phyloP scores from a whole-genome alignment of 1,139 yeast genomes.

The Suhomyces maxii region DNA sequence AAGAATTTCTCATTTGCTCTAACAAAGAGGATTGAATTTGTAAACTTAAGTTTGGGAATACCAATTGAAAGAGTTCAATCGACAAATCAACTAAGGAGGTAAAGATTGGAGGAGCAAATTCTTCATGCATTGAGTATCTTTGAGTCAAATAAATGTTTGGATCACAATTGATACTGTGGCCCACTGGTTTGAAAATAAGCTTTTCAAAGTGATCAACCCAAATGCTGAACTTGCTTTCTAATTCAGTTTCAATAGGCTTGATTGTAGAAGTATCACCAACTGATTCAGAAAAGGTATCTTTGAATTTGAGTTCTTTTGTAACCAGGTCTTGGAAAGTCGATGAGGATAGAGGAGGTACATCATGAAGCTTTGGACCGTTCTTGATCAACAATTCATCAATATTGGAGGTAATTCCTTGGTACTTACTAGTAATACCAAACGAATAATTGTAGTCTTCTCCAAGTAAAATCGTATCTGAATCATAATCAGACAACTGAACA shows the following conservation, averaged over 20 bases:
- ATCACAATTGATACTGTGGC: conserved; percentile 35
- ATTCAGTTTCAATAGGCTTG: conserved; percentile 7
- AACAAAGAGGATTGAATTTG: conserved; percentile 84
- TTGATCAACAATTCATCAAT: conserved; percentile 30
- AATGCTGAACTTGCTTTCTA: conserved; percentile 7
- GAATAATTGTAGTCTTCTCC: conserved; percentile 38
- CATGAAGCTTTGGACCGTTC: not conserved
- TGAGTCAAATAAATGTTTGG: conserved; percentile 31
- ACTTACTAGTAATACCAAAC: conserved; percentile 44
- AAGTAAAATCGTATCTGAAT: conserved; percentile 23
- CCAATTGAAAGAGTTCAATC: conserved; percentile 68
- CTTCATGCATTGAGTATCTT: conserved; percentile 27
- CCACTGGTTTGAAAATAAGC: conserved; percentile 24
- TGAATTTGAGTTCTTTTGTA: conserved; percentile 6
- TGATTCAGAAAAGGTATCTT: conserved; percentile 4
- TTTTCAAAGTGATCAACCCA: conserved; percentile 41
- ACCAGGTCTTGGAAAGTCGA: conserved; percentile 1
- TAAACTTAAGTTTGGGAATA: conserved; percentile 72
- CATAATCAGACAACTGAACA: conserved; percentile 24
- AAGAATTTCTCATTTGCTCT: conserved; percentile 69
- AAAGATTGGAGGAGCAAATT: conserved; percentile 32
- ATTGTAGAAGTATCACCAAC: not conserved
- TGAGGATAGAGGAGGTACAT: not conserved
- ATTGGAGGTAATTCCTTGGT: conserved; percentile 18
- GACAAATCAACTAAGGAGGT: conserved; percentile 74